Conservation (phyloP, 2,329 filamentous ascomycete genomes). For the Thielaviopsis punctulata region DNA sequence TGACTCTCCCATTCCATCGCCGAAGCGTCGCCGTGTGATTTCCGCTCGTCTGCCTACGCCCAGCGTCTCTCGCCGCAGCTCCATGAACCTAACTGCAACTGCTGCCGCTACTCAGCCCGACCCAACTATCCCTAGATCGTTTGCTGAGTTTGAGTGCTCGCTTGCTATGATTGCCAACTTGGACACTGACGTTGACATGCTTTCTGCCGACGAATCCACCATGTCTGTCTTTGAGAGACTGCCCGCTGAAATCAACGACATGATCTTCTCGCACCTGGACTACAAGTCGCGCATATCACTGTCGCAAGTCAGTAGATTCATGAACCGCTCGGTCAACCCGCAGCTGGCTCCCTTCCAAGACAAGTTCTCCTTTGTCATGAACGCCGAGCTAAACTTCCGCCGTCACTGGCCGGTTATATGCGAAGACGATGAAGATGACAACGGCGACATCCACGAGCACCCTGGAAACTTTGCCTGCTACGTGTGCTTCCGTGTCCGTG, state of each 20-base stretch:
- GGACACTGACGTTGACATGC: neutral
- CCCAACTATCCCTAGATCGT: constrained; percentile 9
- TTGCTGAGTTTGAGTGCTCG: constrained; percentile 7
- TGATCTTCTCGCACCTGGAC: constrained; percentile 22
- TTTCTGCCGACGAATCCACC: neutral
- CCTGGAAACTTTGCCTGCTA: constrained; percentile 27
- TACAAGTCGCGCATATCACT: constrained; percentile 25
- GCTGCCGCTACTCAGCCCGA: neutral
- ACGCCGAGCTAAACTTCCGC: constrained; percentile 24
- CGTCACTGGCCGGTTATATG: constrained; percentile 22
- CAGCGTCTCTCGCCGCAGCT: constrained; percentile 9
- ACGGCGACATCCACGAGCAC: constrained; percentile 20
- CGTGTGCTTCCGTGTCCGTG: constrained; percentile 24
- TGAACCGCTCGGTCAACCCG: constrained; percentile 20
- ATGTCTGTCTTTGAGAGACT: constrained; percentile 18
- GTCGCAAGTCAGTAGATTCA: constrained; percentile 21
- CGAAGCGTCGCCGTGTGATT: constrained; percentile 7
- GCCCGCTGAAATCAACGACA: constrained; percentile 19
- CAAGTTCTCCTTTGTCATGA: constrained; percentile 25
- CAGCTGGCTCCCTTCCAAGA: constrained; percentile 19
- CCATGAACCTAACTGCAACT: constrained; percentile 5
- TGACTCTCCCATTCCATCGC: constrained; percentile 3
- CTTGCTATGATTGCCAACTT: constrained; percentile 6
- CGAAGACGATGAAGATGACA: neutral
- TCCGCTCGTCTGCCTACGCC: constrained; percentile 9